Evolutionary conservation across 164 flowering plant species (phyloP), one percentile per base, ranked within the genome.

Genomic region (Nymphaea colorata): DNA sequence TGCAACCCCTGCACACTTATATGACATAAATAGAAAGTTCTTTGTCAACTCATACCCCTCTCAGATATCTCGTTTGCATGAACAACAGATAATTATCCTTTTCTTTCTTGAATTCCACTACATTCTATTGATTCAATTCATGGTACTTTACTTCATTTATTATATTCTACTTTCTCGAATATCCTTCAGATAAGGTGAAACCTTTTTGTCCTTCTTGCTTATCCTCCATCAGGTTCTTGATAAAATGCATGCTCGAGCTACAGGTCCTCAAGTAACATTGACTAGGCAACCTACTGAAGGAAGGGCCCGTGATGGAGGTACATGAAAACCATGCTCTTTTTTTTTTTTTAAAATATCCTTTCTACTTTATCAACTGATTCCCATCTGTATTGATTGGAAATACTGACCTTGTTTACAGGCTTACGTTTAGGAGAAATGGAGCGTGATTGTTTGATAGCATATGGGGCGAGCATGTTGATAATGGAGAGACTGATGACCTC

Each of bases 231-330:
- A 93, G 96, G 97, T 94, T 71, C 64, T 90, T 10, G 98, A 92
- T 76, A 95, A 95, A 81, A 95, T 95, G 87, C 97, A 95, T 77
- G 98, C 99, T 44, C 87, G 97, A 71, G 93, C 90, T 59, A 79
- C 65, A 64, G 99, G 99, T 14, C 99, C 99, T 4, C 86, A 83
- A 25, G 84, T 80, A 66, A 77, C 83, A 82, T 75, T 95, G 42
- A 92, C 94, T n/a, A 83, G 98, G 73, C 99, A 95, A 70, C 99
- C 99, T 14, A 92, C 98, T 8, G 98, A 88, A 81, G 99, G 99
- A 71, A 85, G 83, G 82, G 82, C 88, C 72, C 77, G 87, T 62
- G 84, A 89, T 75, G 99, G 99, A 87, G 99, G 98, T 66, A 42
- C 41, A 14, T 25, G 14, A n/a, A 43, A 59, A 41, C 16, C 6